A percentile compares a stretch with the other conserved stretches of the same genome.
These are phyloP conservation scores for Vanderwaltozyma yarrowii DNA, from an alignment of 805 yeast species.

Conservation along the genomic window DNA sequence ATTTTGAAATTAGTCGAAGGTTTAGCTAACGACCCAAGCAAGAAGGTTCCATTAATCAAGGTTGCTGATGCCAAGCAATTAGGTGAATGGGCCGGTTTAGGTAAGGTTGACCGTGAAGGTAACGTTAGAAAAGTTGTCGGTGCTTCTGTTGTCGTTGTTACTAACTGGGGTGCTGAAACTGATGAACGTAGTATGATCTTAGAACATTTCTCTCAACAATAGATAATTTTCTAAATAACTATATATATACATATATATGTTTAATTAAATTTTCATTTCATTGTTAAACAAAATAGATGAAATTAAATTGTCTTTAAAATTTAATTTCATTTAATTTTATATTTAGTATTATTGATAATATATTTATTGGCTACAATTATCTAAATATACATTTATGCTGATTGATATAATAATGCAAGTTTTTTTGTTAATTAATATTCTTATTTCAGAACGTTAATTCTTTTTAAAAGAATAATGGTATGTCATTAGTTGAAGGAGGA, in stretches of 20 bases:
- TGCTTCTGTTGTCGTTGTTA: constrained; percentile 98
- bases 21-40: constrained; percentile 95
- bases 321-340: not conserved
- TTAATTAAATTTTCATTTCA: no score
- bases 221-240: constrained; percentile 26
- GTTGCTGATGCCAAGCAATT: constrained; percentile 98
- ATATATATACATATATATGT: not conserved
- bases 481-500: constrained; percentile 5
- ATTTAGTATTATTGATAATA: no score
- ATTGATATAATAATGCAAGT: no score
- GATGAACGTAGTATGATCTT: constrained; percentile 93
- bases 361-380: no score
- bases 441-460: no score
- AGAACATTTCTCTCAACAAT: constrained; percentile 90
- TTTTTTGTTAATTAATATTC: no score
- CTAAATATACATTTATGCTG: no score
- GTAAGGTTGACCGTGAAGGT: constrained; percentile 99
- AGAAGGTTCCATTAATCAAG: constrained; percentile 95
- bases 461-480: constrained; percentile 12
- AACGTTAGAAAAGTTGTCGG: constrained; percentile 99
- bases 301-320: not conserved
- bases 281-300: no score
- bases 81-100: constrained; percentile 99
- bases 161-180: constrained; percentile 99
- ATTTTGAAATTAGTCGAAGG: constrained; percentile 98